Base-by-base conservation (phyloP, 2,329 filamentous ascomycete genomes). In the Raffaelea albimanens region DNA sequence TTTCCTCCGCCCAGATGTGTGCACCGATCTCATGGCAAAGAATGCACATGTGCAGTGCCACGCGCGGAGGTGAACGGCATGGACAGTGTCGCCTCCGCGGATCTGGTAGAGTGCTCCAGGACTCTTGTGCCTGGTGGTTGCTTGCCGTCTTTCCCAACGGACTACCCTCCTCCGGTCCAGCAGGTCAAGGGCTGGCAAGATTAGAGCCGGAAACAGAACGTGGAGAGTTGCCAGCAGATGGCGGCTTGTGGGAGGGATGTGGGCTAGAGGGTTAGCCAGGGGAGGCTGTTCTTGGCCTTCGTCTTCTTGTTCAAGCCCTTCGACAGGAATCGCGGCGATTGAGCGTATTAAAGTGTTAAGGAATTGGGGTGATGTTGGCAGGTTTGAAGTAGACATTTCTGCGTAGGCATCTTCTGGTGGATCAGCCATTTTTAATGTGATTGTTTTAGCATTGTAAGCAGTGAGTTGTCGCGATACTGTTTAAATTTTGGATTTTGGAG, bases 1-100 rank as follows among this genome's bases (percentile, higher is more conserved):
- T 44, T 21, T 19, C 40, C 31, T 47, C 51, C 20, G 38, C 50
- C 21, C 5, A n/a, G n/a, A 43, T 23, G 45, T 23, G n/a, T 46
- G 50, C 16, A 34, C 44, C 29, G 44, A 25, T n/a, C 40, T 72
- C 52, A 94, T 82, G 0, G 83, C 75, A 63, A 97, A 97, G 1
- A 81, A 82, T 3, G 89, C 84, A 67, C 93, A 98, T 1, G 80
- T 87, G 64, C 93, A 98, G 63, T 85, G 89, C 93, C 93, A 97
- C 1, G 83, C 79, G 1, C 63, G 57, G 2, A 90, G 72, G 10
- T 82, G 78, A 16, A 97, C 85, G 56, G 86, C 71, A 64, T 96
- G 94, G 44, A 57, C 53, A 38, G 53, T 50, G 33, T 46, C 50
- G 21, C 58, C 50, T n/a, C n/a, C 25, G 47, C 61, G 40, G 57